Evolutionary conservation across 225 moss, liverwort and hornwort genomes (phyloP).

Genomic region (Pseudisothecium myosuroides): DNA sequence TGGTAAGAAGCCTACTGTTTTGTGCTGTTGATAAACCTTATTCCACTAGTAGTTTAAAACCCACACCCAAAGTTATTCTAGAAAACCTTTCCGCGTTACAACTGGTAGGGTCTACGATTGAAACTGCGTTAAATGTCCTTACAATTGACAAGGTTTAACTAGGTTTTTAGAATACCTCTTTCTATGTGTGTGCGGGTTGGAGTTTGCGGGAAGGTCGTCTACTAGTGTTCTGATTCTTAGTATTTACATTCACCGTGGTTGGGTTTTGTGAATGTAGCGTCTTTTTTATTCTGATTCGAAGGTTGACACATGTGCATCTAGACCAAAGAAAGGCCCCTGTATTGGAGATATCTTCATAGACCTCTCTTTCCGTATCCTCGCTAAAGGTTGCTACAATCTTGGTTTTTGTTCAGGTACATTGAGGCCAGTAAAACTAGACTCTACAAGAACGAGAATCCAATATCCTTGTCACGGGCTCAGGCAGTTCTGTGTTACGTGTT

Average conservation of each 20-base stretch:
- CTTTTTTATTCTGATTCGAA: not conserved
- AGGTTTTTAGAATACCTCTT: not conserved
- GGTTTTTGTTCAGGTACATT: conserved; percentile 51
- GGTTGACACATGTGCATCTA: not conserved
- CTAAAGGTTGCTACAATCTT: not conserved
- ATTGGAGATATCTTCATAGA: not conserved
- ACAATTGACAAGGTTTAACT: not conserved
- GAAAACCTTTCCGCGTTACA: not conserved
- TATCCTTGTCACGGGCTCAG: conserved; percentile 30
- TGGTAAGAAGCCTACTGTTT: conserved; percentile 25
- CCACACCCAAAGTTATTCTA: not conserved
- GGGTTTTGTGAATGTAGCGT: not conserved
- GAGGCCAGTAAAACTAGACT: conserved; percentile 82
- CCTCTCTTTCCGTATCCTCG: not conserved
- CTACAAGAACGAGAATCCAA: conserved; percentile 53
- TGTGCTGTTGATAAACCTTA: not conserved
- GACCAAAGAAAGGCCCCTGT: not conserved
- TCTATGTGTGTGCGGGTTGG: not conserved
- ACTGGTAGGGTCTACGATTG: not conserved
- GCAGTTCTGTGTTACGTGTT: conserved; percentile 67
- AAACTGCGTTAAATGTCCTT: not conserved
- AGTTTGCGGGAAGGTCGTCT: not conserved
- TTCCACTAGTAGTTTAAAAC: not conserved
- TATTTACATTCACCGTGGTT: not conserved
- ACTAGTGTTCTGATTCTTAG: not conserved